Evolutionary conservation across 139 green algal genomes (phyloP).

Genomic region (Picochlorum costavermella): DNA sequence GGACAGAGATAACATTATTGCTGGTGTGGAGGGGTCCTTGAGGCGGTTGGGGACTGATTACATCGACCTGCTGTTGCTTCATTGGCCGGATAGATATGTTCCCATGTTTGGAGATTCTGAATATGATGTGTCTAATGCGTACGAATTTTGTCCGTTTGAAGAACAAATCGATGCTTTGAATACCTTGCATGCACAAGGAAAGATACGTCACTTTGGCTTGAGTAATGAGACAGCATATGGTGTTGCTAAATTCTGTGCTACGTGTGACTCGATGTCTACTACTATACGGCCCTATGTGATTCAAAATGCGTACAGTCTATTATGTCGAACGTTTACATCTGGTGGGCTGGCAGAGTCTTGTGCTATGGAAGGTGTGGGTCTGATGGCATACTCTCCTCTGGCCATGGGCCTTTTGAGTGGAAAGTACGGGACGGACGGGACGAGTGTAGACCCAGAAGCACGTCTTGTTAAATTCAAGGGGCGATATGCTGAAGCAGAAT

Average conservation of each 20-base stretch:
- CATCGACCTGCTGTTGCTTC: slow-evolving; percentile 86
- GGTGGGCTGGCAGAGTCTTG: slow-evolving; percentile 64
- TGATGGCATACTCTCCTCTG: slow-evolving; percentile 82
- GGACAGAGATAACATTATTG: slow-evolving; percentile 51
- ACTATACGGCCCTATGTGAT: slow-evolving; percentile 24
- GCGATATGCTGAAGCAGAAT: slow-evolving; percentile 70
- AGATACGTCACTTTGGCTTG: slow-evolving; percentile 62
- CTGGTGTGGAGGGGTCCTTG: slow-evolving; percentile 65
- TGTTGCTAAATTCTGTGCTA: slow-evolving; percentile 41
- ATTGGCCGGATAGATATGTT: slow-evolving; percentile 94
- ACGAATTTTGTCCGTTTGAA: slow-evolving; percentile 44
- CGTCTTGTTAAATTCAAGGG: slow-evolving; percentile 71
- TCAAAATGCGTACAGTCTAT: slow-evolving; percentile 53
- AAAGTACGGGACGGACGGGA: slow-evolving; percentile 51
- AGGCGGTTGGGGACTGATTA: slow-evolving; percentile 71
- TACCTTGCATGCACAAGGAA: slow-evolving; percentile 29
- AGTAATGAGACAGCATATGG: slow-evolving; percentile 88
- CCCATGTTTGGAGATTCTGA: slow-evolving; percentile 91
- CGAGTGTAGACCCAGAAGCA: slow-evolving; percentile 8
- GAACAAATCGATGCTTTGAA: slow-evolving; percentile 70
- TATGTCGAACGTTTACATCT: slow-evolving; percentile 71
- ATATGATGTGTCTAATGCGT: slow-evolving; percentile 52
- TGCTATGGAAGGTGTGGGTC: slow-evolving; percentile 47
- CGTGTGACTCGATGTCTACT: background rate
- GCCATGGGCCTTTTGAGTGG: slow-evolving; percentile 86